phyloP scores from a whole-genome alignment of 371 early-diverging fungal genomes.

The Funneliformis caledonium region DNA sequence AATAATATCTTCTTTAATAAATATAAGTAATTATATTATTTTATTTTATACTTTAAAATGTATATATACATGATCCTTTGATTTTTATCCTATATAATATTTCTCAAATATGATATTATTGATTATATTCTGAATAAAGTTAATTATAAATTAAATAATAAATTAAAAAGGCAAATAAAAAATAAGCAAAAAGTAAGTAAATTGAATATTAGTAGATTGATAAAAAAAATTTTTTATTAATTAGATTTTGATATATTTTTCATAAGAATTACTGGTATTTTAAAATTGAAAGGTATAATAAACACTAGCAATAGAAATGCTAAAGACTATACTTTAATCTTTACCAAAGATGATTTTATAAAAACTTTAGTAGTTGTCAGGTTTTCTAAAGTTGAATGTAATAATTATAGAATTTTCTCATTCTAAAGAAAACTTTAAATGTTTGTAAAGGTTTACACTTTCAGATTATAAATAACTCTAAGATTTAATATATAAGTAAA shows the following conservation, averaged over 20 bases:
- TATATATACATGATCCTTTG: too few species aligned
- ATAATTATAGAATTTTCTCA: conserved; percentile 98
- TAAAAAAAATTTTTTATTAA: not conserved
- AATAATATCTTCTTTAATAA: conserved; percentile 86
- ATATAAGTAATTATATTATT: conserved; percentile 12
- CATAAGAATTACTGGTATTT: conserved; percentile 78
- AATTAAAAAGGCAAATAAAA: conserved; percentile 96
- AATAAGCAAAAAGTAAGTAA: conserved; percentile 44
- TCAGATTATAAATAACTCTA: conserved; percentile 49
- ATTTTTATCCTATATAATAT: too few species aligned
- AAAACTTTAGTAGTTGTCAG: conserved; percentile 97
- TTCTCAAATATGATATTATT: conserved; percentile 74
- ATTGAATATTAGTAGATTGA: not conserved
- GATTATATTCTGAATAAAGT: conserved; percentile 85
- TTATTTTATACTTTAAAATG: too few species aligned
- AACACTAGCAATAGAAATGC: conserved; percentile 87
- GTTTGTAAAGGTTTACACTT: conserved; percentile 92
- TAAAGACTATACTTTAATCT: conserved; percentile 92
- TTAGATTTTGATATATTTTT: not conserved
- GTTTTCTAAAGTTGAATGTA: conserved; percentile 73
- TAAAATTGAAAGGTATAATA: conserved; percentile 99
- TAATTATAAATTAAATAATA: conserved; percentile 56
- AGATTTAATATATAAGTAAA: conserved; percentile 70
- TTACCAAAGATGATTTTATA: conserved; percentile 99
- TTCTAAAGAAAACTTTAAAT: conserved; percentile 99